phyloP scores from a whole-genome alignment of 805 yeast genomes.

The Citeromyces matritensis region DNA sequence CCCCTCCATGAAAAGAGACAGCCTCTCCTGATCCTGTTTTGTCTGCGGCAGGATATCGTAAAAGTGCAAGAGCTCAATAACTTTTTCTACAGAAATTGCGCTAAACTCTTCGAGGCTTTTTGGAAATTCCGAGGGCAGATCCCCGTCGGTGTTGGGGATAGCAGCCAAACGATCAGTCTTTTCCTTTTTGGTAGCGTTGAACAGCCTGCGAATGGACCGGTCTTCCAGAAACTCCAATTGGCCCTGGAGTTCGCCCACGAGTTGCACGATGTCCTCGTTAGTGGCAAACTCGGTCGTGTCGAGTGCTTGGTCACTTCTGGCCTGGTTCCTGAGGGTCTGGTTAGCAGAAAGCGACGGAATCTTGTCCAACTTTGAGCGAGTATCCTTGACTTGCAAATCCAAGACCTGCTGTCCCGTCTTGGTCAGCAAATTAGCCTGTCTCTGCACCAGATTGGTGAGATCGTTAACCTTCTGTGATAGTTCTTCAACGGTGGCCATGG shows the following conservation, averaged over 20 bases:
- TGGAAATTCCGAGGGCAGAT: slow-evolving; percentile 49
- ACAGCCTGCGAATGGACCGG: slow-evolving; percentile 55
- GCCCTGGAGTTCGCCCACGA: slow-evolving; percentile 82
- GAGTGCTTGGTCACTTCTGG: slow-evolving; percentile 2
- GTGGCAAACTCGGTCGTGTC: slow-evolving; percentile 52
- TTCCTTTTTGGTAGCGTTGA: slow-evolving; percentile 34
- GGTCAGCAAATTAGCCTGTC: slow-evolving; percentile 51
- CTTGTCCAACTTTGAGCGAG: slow-evolving; percentile 12
- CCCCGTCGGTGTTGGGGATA: slow-evolving; percentile 70
- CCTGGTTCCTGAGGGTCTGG: slow-evolving; percentile 2
- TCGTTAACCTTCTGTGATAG: no score
- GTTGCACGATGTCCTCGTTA: slow-evolving; percentile 72
- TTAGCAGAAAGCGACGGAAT: slow-evolving; percentile 6
- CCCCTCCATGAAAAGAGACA: slow-evolving; percentile 36
- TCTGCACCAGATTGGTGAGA: slow-evolving; percentile 22
- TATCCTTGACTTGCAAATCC: slow-evolving; percentile 50
- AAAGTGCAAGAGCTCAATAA: slow-evolving; percentile 47
- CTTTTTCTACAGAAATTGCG: slow-evolving; percentile 22
- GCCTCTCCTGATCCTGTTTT: slow-evolving; percentile 32
- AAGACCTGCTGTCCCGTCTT: slow-evolving; percentile 72
- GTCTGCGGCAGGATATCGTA: slow-evolving; percentile 68
- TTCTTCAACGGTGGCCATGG: no score
- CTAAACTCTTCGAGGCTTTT: slow-evolving; percentile 36
- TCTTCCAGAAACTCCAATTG: slow-evolving; percentile 74
- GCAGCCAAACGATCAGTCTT: slow-evolving; percentile 41